A percentile compares a stretch with the other conserved stretches of the same genome.
Evolutionary conservation across 352 stramenopile species (phyloP).

Genomic region (Globisporangium parvum): DNA sequence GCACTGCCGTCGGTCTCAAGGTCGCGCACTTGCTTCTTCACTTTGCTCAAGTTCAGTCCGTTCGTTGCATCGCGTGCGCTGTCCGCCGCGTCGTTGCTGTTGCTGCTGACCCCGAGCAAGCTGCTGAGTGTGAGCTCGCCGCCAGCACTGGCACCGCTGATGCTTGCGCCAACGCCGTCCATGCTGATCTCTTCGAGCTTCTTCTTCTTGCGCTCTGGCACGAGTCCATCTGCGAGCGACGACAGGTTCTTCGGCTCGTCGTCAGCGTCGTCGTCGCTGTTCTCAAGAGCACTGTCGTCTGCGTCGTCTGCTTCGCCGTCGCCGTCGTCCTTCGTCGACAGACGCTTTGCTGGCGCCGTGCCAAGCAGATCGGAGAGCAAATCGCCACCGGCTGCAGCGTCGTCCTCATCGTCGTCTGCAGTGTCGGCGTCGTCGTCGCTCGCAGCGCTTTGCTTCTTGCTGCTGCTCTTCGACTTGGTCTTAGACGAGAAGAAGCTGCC

Average conservation of each 20-base stretch:
- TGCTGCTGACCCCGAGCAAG: slow-evolving; percentile 20
- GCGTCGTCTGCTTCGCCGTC: slow-evolving; percentile 22
- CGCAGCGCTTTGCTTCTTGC: slow-evolving; percentile 9
- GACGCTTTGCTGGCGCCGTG: slow-evolving; percentile 35
- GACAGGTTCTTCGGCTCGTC: slow-evolving; percentile 41
- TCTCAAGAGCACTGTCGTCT: slow-evolving; percentile 20
- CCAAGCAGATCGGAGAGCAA: slow-evolving; percentile 73
- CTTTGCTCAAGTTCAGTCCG: slow-evolving; percentile 35
- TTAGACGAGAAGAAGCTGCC: slow-evolving; percentile 73
- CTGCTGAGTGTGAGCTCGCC: slow-evolving; percentile 37
- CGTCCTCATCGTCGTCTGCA: slow-evolving; percentile 29
- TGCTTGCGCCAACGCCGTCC: slow-evolving; percentile 14
- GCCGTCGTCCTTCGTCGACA: slow-evolving; percentile 40
- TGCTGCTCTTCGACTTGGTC: slow-evolving; percentile 13
- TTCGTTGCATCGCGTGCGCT: slow-evolving; percentile 17
- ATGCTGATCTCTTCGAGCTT: slow-evolving; percentile 48
- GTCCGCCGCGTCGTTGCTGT: slow-evolving; percentile 15
- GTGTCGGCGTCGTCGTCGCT: slow-evolving; percentile 19
- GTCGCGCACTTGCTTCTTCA: slow-evolving; percentile 73
- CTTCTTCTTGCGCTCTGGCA: slow-evolving; percentile 42
- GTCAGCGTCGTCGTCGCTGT: slow-evolving; percentile 33
- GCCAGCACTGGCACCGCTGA: slow-evolving; percentile 9
- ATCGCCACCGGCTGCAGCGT: slow-evolving; percentile 54
- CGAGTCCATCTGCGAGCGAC: slow-evolving; percentile 42
- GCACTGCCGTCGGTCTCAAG: slow-evolving; percentile 54